Evolutionary conservation across 2,329 filamentous ascomycete genomes (phyloP).

Genomic region (Nemania abortiva): DNA sequence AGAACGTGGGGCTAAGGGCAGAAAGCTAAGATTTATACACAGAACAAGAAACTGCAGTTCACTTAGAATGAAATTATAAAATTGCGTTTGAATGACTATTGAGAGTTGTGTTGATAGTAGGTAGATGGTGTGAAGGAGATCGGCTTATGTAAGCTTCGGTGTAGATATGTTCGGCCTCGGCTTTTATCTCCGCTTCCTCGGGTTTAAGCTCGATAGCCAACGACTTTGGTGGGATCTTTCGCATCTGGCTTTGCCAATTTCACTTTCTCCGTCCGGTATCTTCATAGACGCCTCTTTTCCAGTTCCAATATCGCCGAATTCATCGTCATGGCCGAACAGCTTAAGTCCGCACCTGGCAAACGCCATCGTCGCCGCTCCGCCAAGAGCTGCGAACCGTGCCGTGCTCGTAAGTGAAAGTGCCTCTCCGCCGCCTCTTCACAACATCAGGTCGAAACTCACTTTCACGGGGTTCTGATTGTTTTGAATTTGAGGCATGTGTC

Average conservation of each 20-base stretch:
- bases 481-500: background rate
- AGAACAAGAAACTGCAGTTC: background rate
- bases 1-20: too few species aligned
- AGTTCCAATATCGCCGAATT: conserved; percentile 17
- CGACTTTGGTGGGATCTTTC: conserved; percentile 13
- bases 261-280: background rate
- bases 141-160: conserved; percentile 16
- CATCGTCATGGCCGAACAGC: conserved; percentile 34
- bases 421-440: background rate
- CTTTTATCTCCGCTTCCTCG: conserved; percentile 1
- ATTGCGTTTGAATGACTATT: too few species aligned
- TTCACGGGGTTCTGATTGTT: background rate
- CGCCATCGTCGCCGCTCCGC: conserved; percentile 38
- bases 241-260: background rate
- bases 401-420: conserved; percentile 36
- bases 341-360: conserved; percentile 32
- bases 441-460: background rate
- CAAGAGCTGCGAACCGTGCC: conserved; percentile 42
- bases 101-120: too few species aligned
- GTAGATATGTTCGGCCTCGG: conserved; percentile 20
- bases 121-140: too few species aligned
- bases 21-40: background rate
- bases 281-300: background rate
- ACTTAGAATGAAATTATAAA: too few species aligned
- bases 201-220: conserved; percentile 19